Conservation (phyloP, 2,329 filamentous ascomycete genomes). For the Fusarium xyrophilum region DNA sequence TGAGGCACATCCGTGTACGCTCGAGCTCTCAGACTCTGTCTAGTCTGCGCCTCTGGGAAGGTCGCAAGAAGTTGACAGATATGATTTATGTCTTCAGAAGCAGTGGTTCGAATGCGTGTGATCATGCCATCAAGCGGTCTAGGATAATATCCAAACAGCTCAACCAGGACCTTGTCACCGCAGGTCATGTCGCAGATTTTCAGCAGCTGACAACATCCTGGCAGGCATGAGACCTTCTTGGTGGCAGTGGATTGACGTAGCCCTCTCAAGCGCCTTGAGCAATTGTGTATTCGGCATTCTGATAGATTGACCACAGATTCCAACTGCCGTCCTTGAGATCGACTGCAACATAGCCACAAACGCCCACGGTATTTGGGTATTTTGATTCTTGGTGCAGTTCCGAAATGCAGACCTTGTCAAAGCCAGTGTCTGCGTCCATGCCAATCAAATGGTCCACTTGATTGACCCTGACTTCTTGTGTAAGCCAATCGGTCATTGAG, state of each 20-base stretch:
- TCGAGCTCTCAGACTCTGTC: constrained; percentile 50
- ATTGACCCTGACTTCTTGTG: constrained; percentile 40
- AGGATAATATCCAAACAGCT: constrained; percentile 38
- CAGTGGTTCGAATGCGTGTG: constrained; percentile 38
- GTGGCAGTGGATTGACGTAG: constrained; percentile 38
- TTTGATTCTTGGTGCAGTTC: constrained; percentile 47
- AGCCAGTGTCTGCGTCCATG: constrained; percentile 52
- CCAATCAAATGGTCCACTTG: constrained; percentile 48
- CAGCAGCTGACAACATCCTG: constrained; percentile 37
- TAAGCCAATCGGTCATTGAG: constrained; percentile 45
- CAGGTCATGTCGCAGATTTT: constrained; percentile 37
- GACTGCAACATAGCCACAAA: constrained; percentile 50
- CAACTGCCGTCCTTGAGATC: constrained; percentile 36
- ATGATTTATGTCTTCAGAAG: constrained; percentile 38
- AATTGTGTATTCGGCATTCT: constrained; percentile 40
- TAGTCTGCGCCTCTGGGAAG: constrained; percentile 47
- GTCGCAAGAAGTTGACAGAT: constrained; percentile 38
- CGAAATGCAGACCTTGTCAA: constrained; percentile 48
- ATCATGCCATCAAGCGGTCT: constrained; percentile 33
- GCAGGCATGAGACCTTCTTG: constrained; percentile 38
- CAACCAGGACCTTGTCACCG: constrained; percentile 33
- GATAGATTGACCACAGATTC: constrained; percentile 40
- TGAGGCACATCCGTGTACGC: constrained; percentile 51
- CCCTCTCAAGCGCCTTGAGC: constrained; percentile 38
- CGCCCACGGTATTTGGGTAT: constrained; percentile 49